Evolutionary conservation across 2,329 filamentous ascomycete genomes (phyloP), one percentile per base, ranked within the genome.

Genomic region (Colletotrichum lindemuthianum): DNA sequence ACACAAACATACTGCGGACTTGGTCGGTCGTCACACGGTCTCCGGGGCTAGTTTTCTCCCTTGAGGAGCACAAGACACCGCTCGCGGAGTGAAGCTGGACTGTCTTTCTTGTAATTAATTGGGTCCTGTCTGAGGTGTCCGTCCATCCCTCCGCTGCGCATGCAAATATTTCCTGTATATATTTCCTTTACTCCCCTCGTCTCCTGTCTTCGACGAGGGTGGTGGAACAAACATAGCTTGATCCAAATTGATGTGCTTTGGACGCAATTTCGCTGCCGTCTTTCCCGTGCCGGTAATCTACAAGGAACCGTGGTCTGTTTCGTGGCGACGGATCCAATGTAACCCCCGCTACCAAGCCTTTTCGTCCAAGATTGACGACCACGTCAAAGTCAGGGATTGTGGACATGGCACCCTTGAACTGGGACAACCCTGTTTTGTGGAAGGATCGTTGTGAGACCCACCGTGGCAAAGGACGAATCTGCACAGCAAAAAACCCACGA

Each of bases 161-260:
- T 50, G 32, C 55, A 36, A n/a, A 44, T 40, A 33, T 34, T 60
- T 60, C 49, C 8, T 60, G 61, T 65, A 65, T 13, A 65, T 64
- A 64, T 5, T 59, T 40, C 24, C 24, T 1, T 5, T 24, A 24
- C 24, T 4, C 5, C 24, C 24, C 44, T 59, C 36, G 16, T 33
- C 49, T 50, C n/a, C 15, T 24, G 34, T 39, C 37, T 34, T 24
- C 45, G 39, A 50, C 15, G 52, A 47, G 43, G 43, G 36, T 51
- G 36, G 6, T 16, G 24, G 45, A 15, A 44, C 47, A 12, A 51
- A 52, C 40, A 52, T 56, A 52, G 24, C 16, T 32, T n/a, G 47
- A 47, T 60, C 45, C 51, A 52, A 49, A 47, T 33, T n/a, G 5
- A 16, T 15, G 24, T 45, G 43, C 13, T 57, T 40, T 55, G 45